Conservation (phyloP, 306 rosid species). For the Cotoneaster glaucophyllus region DNA sequence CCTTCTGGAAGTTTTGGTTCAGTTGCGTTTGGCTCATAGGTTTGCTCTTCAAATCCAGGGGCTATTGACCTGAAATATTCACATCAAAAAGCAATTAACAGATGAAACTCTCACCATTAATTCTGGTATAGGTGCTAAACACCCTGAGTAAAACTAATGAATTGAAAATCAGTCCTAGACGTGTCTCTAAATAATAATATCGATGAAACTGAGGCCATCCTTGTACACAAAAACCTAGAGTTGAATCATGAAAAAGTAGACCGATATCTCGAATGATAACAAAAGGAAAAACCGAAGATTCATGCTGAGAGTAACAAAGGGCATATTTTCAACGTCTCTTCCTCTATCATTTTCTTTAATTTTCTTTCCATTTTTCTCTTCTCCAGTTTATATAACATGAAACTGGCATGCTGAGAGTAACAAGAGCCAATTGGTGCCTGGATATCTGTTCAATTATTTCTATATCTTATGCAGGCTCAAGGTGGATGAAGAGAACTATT, state of each 20-base stretch:
- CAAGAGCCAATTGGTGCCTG: neutral
- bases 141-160: neutral
- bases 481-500: conserved; percentile 23
- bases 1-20: conserved; percentile 8
- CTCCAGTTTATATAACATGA: neutral
- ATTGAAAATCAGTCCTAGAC: neutral
- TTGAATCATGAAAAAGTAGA: too few relatives aligned
- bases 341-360: too few relatives aligned
- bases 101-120: neutral
- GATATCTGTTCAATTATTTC: neutral
- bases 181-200: too few relatives aligned
- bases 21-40: conserved; percentile 30
- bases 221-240: neutral
- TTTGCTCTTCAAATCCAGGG: conserved; percentile 30
- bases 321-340: neutral
- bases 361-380: too few relatives aligned
- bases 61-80: conserved; percentile 40
- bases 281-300: neutral
- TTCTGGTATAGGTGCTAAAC: neutral
- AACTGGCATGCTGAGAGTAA: neutral
- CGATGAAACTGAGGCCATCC: neutral
- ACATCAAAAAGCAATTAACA: conserved; percentile 3
- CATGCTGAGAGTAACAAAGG: neutral
- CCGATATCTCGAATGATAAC: neutral
- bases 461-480: neutral